phyloP scores from a whole-genome alignment of 495 filamentous ascomycete species.

The Talaromyces thailandensis region DNA sequence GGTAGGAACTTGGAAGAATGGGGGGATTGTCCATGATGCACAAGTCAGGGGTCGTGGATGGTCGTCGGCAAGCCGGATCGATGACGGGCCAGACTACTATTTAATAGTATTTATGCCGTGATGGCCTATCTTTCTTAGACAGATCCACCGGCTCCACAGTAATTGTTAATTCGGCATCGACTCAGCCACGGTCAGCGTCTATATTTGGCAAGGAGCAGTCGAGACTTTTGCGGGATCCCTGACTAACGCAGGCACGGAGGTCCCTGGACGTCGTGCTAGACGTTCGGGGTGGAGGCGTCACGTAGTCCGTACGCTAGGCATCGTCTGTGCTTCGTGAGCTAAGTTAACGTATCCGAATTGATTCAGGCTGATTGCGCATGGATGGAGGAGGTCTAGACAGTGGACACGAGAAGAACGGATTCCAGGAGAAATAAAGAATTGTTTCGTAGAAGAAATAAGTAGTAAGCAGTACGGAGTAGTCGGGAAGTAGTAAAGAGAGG shows the following conservation, averaged over 20 bases:
- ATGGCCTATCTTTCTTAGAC: background rate
- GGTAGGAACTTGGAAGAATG: background rate
- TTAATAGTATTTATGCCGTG: background rate
- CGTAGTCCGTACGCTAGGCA: background rate
- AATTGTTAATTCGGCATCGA: background rate
- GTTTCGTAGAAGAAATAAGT: too few relatives aligned
- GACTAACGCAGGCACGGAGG: background rate
- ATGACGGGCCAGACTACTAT: background rate
- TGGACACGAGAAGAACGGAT: background rate
- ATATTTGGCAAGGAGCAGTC: constrained; percentile 2
- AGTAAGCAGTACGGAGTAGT: background rate
- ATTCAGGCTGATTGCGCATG: background rate
- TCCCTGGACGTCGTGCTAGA: background rate
- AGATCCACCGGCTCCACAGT: background rate
- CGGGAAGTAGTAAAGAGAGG: background rate
- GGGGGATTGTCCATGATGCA: background rate
- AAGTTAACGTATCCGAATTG: background rate
- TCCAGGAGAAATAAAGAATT: background rate
- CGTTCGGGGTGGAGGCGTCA: background rate
- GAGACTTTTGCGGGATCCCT: constrained; percentile 2
- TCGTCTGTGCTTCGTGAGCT: background rate
- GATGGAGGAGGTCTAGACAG: background rate
- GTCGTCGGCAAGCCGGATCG: background rate
- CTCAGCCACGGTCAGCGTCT: background rate
- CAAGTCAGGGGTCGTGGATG: background rate